Conservation (phyloP, 257 asterid species). For the Solanum medicagineum region DNA sequence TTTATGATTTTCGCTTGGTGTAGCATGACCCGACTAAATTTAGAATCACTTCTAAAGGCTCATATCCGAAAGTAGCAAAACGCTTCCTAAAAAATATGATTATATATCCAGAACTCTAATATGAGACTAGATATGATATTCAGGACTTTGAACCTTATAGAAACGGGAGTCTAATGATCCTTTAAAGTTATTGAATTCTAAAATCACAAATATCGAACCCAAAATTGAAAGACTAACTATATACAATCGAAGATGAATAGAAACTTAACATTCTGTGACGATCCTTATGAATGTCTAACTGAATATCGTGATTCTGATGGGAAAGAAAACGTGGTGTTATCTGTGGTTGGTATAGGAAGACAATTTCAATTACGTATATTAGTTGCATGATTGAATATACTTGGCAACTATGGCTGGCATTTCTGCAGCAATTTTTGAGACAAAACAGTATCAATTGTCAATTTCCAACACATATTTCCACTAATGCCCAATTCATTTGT, state of each 20-base stretch:
- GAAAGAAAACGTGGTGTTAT: neutral
- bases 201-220: neutral
- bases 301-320: neutral
- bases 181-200: neutral
- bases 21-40: neutral
- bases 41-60: neutral
- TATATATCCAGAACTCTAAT: neutral
- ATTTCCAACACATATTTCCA: neutral
- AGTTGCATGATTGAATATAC: neutral
- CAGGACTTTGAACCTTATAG: neutral
- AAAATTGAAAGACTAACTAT: neutral
- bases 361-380: neutral
- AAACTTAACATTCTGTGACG: accelerated
- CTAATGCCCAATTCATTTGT: neutral
- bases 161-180: neutral
- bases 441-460: neutral
- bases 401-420: neutral
- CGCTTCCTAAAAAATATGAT: neutral
- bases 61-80: neutral
- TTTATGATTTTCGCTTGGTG: too few species aligned
- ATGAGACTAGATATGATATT: neutral
- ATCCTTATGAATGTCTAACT: neutral
- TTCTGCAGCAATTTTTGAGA: neutral
- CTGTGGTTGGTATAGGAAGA: neutral
- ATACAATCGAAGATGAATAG: neutral